phyloP scores from a whole-genome alignment of 1,284 basidiomycete species.

The Irpex sp. region DNA sequence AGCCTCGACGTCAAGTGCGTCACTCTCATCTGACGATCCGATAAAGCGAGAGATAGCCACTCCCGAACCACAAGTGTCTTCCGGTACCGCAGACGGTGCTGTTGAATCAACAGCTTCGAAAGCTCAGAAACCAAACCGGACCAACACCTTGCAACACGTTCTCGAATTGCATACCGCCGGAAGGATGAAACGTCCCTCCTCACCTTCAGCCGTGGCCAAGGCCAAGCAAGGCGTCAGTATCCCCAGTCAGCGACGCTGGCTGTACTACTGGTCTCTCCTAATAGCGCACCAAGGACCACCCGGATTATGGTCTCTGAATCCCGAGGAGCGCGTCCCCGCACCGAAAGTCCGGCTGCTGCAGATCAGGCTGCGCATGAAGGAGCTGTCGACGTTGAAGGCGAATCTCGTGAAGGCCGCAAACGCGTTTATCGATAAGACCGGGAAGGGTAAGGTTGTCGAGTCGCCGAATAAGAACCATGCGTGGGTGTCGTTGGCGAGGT shows the following conservation, averaged over 20 bases:
- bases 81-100: not conserved
- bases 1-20: not conserved
- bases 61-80: not conserved
- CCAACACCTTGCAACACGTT: slow-evolving; percentile 50
- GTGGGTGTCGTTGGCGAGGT: slow-evolving; percentile 77
- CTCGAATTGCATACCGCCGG: slow-evolving; percentile 65
- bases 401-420: slow-evolving; percentile 55
- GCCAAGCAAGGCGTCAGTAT: slow-evolving; percentile 69
- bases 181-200: slow-evolving; percentile 58
- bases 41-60: slow-evolving; percentile 17
- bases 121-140: slow-evolving; percentile 3
- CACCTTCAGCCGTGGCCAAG: slow-evolving; percentile 33
- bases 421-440: slow-evolving; percentile 43
- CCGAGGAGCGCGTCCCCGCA: slow-evolving; percentile 14
- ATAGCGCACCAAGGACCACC: slow-evolving; percentile 51
- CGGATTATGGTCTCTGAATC: slow-evolving; percentile 39
- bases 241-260: slow-evolving; percentile 69
- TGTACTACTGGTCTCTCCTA: slow-evolving; percentile 72
- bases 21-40: slow-evolving; percentile 29
- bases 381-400: slow-evolving; percentile 46
- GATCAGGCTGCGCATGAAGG: slow-evolving; percentile 56
- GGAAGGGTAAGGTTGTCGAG: slow-evolving; percentile 27
- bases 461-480: slow-evolving; percentile 39
- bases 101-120: not conserved
- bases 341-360: slow-evolving; percentile 41